Evolutionary conservation across 1,284 basidiomycete species (phyloP).

Genomic region (Bondarzewia mesenterica): DNA sequence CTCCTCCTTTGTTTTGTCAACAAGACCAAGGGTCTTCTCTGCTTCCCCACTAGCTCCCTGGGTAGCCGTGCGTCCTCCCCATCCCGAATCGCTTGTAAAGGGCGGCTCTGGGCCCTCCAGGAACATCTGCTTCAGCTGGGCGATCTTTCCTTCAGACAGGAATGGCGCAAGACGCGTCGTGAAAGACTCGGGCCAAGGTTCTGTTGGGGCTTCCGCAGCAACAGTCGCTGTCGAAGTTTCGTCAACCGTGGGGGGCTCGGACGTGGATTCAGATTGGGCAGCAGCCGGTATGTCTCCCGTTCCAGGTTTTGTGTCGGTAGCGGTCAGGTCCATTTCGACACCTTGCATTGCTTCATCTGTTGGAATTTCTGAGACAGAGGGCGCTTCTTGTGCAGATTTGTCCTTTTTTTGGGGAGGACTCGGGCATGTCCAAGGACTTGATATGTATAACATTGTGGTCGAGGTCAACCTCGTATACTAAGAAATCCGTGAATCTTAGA

Average conservation of each 20-base stretch:
- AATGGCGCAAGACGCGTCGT: conserved; percentile 48
- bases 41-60: conserved; percentile 20
- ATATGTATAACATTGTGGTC: conserved; percentile 74
- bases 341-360: conserved; percentile 5
- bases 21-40: conserved; percentile 11
- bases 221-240: not conserved
- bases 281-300: not conserved
- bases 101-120: conserved; percentile 72
- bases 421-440: conserved; percentile 66
- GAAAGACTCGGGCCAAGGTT: conserved; percentile 59
- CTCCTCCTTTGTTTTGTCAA: conserved; percentile 17
- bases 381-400: not conserved
- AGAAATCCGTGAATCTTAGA: conserved; percentile 86
- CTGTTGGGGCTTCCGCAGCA: not conserved
- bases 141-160: conserved; percentile 53
- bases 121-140: conserved; percentile 63
- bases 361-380: conserved; percentile 5
- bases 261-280: not conserved
- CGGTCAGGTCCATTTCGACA: conserved; percentile 1
- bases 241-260: not conserved
- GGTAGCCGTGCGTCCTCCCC: conserved; percentile 38
- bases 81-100: conserved; percentile 57
- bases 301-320: not conserved
- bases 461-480: conserved; percentile 84
- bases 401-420: conserved; percentile 34